Base-by-base conservation (phyloP, 805 yeast genomes). In the Teunomyces panamensis region DNA sequence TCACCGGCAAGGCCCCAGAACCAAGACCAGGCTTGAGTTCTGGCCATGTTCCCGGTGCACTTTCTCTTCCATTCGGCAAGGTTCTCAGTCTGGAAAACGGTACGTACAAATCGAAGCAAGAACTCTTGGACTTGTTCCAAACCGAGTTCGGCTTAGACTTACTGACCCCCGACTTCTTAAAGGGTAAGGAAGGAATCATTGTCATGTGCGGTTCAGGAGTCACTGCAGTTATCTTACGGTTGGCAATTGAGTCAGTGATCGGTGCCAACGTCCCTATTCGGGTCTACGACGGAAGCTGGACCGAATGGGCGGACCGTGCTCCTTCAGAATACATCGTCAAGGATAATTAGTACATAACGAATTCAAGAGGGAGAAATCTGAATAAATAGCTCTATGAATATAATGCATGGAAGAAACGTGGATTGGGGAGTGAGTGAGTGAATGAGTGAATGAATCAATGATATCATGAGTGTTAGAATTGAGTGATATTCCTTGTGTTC, bases 171-270 rank as follows among this genome's bases (percentile, higher is more conserved):
- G 49, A 56, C 9, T 53, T 53, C 42, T 56, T 74, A 32, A 64
- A 63, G 37, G 68, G 59, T 14, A 65, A 73, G 13, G 84, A 85
- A 58, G 91, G 89, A 9, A 81, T 87, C 14, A 81, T 94, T 43
- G 87, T 86, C 34, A 82, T 88, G 88, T 94, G 99, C 63, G 99
- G 98, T 27, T 85, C 97, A 0, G 99, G 98, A 41, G 97, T 94
- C 43, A 85, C 97, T 9, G 98, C 97, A 0, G 89, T 92, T 53
- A 83, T 94, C 35, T 76, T 53, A 41, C 85, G 87, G 65, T 71
- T 85, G 7, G 98, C 96, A 48, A 60, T 73, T 39, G 68, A 76
- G 43, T 59, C 66, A 4, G 58, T 75, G 11, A 62, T 67, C 32
- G 66, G 70, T 9, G 57, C 65, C n/a, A 57, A 68, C 9, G 64